phyloP scores from a whole-genome alignment of 495 filamentous ascomycete species.

The Tuber borchii region DNA sequence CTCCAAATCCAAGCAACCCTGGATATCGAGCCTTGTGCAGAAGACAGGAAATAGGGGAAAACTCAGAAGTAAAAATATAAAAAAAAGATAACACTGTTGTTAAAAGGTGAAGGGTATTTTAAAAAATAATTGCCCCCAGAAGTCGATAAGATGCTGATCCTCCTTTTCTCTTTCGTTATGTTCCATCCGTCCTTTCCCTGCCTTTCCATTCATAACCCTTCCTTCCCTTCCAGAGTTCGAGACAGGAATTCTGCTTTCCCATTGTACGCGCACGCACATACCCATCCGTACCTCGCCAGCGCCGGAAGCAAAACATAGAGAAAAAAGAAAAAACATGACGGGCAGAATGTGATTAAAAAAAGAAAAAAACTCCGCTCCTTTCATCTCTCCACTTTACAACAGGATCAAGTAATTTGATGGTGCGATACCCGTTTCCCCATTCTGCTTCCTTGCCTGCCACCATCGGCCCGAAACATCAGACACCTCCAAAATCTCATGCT shows the following conservation, averaged over 20 bases:
- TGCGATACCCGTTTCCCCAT: conserved; percentile 90
- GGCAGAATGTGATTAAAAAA: conserved; percentile 22
- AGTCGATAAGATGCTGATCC: neutral
- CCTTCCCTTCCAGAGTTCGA: neutral
- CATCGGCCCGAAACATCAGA: conserved; percentile 94
- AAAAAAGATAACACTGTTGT: neutral
- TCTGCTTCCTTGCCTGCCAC: conserved; percentile 98
- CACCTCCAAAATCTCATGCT: conserved; percentile 94
- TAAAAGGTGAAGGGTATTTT: neutral
- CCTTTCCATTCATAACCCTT: neutral
- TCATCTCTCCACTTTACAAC: conserved; percentile 54
- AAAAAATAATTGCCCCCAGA: neutral
- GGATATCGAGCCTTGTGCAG: neutral
- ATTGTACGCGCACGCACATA: neutral
- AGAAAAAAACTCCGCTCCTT: conserved; percentile 7
- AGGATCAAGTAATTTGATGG: conserved; percentile 97
- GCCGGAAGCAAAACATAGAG: conserved; percentile 15
- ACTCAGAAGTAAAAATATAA: neutral
- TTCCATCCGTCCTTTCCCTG: neutral
- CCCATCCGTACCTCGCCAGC: neutral
- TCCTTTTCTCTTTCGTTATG: neutral
- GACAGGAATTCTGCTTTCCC: neutral
- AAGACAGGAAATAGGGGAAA: neutral
- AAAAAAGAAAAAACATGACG: conserved; percentile 19
- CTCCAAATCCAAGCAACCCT: neutral